phyloP scores from a whole-genome alignment of 495 filamentous ascomycete genomes.

The Penicillium lividum region DNA sequence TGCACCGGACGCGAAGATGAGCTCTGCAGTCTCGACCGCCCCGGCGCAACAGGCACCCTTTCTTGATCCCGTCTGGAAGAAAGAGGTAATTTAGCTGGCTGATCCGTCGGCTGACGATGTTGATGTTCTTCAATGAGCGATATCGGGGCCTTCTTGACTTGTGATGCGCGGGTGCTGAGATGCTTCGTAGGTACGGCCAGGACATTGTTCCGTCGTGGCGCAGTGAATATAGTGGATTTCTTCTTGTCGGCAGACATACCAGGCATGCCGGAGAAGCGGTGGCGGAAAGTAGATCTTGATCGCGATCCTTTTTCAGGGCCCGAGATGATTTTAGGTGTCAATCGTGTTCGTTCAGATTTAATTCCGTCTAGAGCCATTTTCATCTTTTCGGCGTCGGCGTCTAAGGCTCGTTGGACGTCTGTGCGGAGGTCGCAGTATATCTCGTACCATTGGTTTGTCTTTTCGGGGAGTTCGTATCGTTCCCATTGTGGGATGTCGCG shows the following conservation, averaged over 20 bases:
- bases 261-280: constrained; percentile 23
- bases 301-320: constrained; percentile 30
- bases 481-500: constrained; percentile 66
- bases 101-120: constrained; percentile 35
- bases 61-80: background rate
- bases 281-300: constrained; percentile 28
- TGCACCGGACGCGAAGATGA: background rate
- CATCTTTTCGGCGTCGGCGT: constrained; percentile 50
- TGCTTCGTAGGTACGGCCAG: constrained; percentile 44
- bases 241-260: constrained; percentile 31
- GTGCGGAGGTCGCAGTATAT: constrained; percentile 56
- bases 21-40: constrained; percentile 15
- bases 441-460: constrained; percentile 62
- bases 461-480: constrained; percentile 54
- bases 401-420: constrained; percentile 46
- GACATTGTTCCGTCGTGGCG: constrained; percentile 36
- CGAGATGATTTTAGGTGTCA: constrained; percentile 48
- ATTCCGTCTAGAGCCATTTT: constrained; percentile 52
- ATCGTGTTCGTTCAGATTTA: constrained; percentile 47
- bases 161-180: constrained; percentile 38
- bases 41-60: constrained; percentile 22
- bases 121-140: constrained; percentile 47
- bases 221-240: constrained; percentile 40
- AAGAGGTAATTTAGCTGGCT: constrained; percentile 2
- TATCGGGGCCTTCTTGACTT: constrained; percentile 41